phyloP scores from a whole-genome alignment of 2,329 filamentous ascomycete species.

The Purpureocillium lavendulum region DNA sequence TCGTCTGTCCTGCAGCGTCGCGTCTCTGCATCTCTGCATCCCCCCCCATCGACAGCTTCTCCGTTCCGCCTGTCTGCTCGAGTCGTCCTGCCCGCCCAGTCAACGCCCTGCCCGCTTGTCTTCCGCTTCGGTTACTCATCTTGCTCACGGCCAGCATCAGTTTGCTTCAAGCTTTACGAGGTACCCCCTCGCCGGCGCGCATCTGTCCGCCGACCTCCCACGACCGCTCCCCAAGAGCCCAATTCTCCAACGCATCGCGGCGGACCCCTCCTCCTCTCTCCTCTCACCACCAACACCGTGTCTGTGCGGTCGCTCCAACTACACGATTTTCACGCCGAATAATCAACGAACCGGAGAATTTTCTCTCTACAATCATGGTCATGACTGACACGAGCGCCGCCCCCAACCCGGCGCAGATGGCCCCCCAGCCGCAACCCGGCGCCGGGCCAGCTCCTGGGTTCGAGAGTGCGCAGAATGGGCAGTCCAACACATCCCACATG shows the following conservation, averaged over 20 bases:
- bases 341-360: background rate
- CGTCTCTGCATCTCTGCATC: background rate
- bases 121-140: constrained; percentile 2
- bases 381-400: constrained; percentile 74
- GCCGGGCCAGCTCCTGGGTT: constrained; percentile 56
- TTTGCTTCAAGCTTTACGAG: too few species aligned
- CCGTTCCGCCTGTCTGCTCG: too few species aligned
- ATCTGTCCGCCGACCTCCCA: background rate
- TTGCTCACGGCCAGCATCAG: background rate
- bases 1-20: too few species aligned
- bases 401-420: constrained; percentile 55
- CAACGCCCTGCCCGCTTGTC: background rate
- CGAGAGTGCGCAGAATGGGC: constrained; percentile 63
- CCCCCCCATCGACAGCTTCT: too few species aligned
- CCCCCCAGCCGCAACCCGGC: constrained; percentile 59
- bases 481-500: constrained; percentile 68
- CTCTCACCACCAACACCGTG: background rate
- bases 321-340: background rate
- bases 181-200: too few species aligned
- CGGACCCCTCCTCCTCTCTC: background rate
- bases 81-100: too few species aligned
- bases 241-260: constrained; percentile 5
- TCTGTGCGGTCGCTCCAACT: too few species aligned
- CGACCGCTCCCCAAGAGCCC: constrained; percentile 1
- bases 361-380: constrained; percentile 18